A percentile compares a stretch with the other conserved stretches of the same genome.
Conservation (phyloP, 768 basidiomycete species). For the Boletus eberwhitei region DNA sequence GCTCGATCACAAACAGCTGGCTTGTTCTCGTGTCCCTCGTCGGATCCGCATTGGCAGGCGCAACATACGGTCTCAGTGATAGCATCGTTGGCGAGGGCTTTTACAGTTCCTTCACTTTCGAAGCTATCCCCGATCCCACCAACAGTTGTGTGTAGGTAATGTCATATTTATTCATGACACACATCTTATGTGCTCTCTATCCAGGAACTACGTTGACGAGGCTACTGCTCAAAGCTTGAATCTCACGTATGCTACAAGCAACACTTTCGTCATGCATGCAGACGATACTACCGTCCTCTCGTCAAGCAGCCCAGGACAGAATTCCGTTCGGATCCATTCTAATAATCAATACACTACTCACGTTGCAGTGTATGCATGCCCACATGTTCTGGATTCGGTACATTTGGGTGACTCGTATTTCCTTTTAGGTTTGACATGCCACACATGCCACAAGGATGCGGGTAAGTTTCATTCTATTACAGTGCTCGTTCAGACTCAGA, state of each 20-base stretch:
- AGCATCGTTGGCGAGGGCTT: slow-evolving; percentile 30
- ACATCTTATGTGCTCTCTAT: not conserved
- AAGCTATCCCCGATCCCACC: slow-evolving; percentile 37
- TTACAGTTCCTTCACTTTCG: slow-evolving; percentile 30
- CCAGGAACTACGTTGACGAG: slow-evolving; percentile 34
- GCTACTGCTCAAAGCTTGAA: slow-evolving; percentile 26
- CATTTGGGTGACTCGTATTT: not conserved
- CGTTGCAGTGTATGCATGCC: slow-evolving; percentile 30
- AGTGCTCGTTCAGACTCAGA: not conserved
- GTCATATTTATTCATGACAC: not conserved
- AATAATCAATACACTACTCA: slow-evolving; percentile 32
- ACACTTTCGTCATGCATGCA: slow-evolving; percentile 37
- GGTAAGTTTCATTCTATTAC: slow-evolving; percentile 16
- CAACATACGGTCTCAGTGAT: slow-evolving; percentile 27
- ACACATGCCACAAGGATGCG: slow-evolving; percentile 38
- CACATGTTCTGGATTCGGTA: not conserved
- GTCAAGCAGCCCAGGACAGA: slow-evolving; percentile 30
- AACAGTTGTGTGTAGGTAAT: slow-evolving; percentile 34
- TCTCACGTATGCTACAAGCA: slow-evolving; percentile 25
- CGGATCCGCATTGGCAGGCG: slow-evolving; percentile 17
- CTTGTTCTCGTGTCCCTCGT: slow-evolving; percentile 15
- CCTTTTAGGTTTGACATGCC: slow-evolving; percentile 29
- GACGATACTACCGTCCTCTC: slow-evolving; percentile 33
- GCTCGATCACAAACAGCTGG: not conserved
- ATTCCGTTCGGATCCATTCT: slow-evolving; percentile 35